Base-by-base conservation (phyloP, 495 filamentous ascomycete genomes). In the Xylaria curta region DNA sequence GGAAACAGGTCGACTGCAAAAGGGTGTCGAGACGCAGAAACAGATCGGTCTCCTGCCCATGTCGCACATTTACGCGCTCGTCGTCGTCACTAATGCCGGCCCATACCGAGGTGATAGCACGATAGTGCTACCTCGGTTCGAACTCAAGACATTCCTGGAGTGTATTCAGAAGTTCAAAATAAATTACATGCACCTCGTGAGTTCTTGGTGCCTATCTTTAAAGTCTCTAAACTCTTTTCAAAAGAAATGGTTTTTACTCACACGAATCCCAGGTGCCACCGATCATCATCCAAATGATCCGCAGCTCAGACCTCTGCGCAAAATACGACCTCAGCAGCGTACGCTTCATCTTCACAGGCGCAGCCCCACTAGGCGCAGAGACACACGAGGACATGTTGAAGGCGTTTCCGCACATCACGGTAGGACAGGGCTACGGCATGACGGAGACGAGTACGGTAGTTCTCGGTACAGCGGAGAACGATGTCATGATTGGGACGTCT, bases 71-170 rank as follows among this genome's bases (percentile, higher is more conserved):
- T 97, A 97, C 76, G 89, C 88, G 3, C 82, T 97, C 38, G 90
- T 96, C 12, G 91, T 95, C 1, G 89, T 94, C 44, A 90, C 87
- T 58, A 93, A 94, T 75, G 82, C 85, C 0, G 86, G 85, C 13
- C 81, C 88, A 5, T 97, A 91, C 74, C 89, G 93, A 51, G 94
- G 94, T 21, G 94, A 97, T 70, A 88, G 90, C 63, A 83, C 91
- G 3, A 88, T 97, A 72, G 86, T 94, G n/a, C 84, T 97, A 51
- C 94, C 94, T 21, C 94, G 91, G 74, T 97, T 97, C 72, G 94
- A 97, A 65, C 82, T 97, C 44, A 82, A 84, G 28, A 80, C 85
- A 0, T 90, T 87, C 31, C 83, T 97, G 44, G 78, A 85, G 49
- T 84, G 90, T 3, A 92, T 97, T 53, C 88, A 95, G 74, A 87